Conservation (phyloP, 1,139 yeast species). For the Lodderomyces oxycetoniae region DNA sequence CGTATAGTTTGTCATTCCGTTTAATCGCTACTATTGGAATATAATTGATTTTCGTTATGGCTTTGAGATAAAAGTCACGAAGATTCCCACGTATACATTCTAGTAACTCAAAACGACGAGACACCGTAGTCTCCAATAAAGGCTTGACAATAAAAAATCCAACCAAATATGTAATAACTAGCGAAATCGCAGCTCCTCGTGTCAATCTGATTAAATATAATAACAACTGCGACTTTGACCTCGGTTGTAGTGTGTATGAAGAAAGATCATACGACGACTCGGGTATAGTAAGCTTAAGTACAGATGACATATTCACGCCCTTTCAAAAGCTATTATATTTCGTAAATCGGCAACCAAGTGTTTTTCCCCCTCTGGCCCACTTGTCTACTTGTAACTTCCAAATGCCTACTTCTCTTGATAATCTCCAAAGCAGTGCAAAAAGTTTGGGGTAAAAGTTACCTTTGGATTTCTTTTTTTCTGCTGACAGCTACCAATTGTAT, state of each 20-base stretch:
- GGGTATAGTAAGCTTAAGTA: conserved; percentile 41
- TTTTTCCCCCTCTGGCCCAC: too few relatives aligned
- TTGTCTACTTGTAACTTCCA: too few relatives aligned
- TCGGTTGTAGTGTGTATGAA: conserved; percentile 17
- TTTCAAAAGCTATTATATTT: too few relatives aligned
- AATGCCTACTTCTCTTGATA: too few relatives aligned
- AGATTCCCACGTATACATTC: conserved; percentile 31
- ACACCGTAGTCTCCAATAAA: conserved; percentile 28
- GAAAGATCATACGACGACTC: conserved; percentile 39
- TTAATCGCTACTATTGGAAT: conserved; percentile 40
- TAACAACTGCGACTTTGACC: conserved; percentile 26
- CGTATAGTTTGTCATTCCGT: conserved; percentile 29
- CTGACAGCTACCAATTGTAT: too few relatives aligned
- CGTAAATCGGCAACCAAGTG: too few relatives aligned
- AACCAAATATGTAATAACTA: conserved; percentile 28
- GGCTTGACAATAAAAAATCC: conserved; percentile 36
- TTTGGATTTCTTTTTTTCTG: too few relatives aligned
- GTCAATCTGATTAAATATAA: conserved; percentile 30
- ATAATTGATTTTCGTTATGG: conserved; percentile 32
- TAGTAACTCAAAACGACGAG: conserved; percentile 32
- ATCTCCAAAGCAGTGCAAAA: too few relatives aligned
- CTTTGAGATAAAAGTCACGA: conserved; percentile 34
- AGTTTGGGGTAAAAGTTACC: too few relatives aligned
- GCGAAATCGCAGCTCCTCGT: conserved; percentile 32
- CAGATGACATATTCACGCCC: conserved; percentile 14